These are phyloP conservation scores for Zymoseptoria tritici DNA, from an alignment of 2,329 filamentous ascomycete genomes.

Conservation along the genomic window DNA sequence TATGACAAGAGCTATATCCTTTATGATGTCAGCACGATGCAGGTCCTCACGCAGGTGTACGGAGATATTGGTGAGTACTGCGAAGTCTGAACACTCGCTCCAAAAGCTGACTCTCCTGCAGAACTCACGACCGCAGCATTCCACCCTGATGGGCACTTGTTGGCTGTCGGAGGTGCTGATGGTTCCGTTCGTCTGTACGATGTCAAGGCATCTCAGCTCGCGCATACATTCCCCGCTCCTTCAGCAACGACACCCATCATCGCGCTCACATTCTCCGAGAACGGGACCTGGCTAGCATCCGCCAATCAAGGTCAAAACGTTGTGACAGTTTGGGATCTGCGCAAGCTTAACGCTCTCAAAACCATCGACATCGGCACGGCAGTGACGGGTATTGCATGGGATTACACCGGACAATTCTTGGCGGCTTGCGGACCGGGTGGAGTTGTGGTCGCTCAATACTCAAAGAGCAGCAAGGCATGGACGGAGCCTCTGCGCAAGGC, in stretches of 20 bases:
- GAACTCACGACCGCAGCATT: conserved; percentile 73
- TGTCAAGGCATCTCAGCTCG: conserved; percentile 68
- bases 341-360: conserved; percentile 76
- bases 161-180: conserved; percentile 72
- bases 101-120: conserved; percentile 29
- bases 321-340: conserved; percentile 83
- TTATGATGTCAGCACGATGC: conserved; percentile 66
- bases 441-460: conserved; percentile 81
- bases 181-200: conserved; percentile 86
- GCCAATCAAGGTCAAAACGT: conserved; percentile 68
- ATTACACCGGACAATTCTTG: conserved; percentile 91
- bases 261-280: conserved; percentile 82
- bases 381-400: conserved; percentile 75
- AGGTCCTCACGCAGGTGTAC: conserved; percentile 69
- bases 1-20: conserved; percentile 88
- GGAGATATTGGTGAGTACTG: conserved; percentile 64
- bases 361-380: conserved; percentile 74
- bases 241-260: conserved; percentile 56
- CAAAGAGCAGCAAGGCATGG: conserved; percentile 82
- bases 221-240: conserved; percentile 59
- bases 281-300: conserved; percentile 90
- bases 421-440: conserved; percentile 73
- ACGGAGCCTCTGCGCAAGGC: conserved; percentile 74
- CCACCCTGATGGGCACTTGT: conserved; percentile 92
- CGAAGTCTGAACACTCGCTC: neutral